A percentile compares a stretch with the other conserved stretches of the same genome.
Conservation (phyloP, 2,329 filamentous ascomycete genomes). For the Nannizziopsis barbatae region DNA sequence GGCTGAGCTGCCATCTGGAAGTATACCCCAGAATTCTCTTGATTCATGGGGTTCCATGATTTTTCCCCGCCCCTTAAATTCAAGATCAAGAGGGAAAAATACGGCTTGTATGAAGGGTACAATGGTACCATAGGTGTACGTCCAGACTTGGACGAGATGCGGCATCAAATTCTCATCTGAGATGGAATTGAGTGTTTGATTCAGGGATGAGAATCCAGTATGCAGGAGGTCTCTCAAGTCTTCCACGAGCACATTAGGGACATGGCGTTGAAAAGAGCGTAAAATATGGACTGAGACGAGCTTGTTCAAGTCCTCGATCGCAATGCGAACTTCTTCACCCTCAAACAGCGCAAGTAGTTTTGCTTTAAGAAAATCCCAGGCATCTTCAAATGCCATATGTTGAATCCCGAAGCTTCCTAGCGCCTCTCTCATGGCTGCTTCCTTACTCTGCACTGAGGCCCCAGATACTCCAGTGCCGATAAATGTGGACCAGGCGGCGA, state of each 20-base stretch:
- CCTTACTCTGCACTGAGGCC: slow-evolving; percentile 19
- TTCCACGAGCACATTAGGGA: slow-evolving; percentile 49
- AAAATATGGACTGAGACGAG: slow-evolving; percentile 52
- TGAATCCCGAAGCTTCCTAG: slow-evolving; percentile 49
- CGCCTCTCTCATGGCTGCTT: slow-evolving; percentile 32
- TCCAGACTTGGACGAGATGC: slow-evolving; percentile 84
- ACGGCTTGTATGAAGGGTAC: slow-evolving; percentile 91
- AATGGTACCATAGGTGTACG: slow-evolving; percentile 80
- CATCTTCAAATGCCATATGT: slow-evolving; percentile 57
- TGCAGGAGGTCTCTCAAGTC: slow-evolving; percentile 51
- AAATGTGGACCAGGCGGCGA: slow-evolving; percentile 22
- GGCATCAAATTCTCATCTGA: slow-evolving; percentile 83
- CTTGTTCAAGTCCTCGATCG: slow-evolving; percentile 55
- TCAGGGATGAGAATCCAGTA: slow-evolving; percentile 73
- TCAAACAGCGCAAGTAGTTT: slow-evolving; percentile 54
- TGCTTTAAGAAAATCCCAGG: slow-evolving; percentile 55
- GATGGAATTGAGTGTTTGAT: slow-evolving; percentile 66
- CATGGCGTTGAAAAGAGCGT: slow-evolving; percentile 50
- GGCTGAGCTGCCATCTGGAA: slow-evolving; percentile 39
- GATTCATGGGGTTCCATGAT: slow-evolving; percentile 70
- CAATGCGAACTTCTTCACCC: slow-evolving; percentile 52
- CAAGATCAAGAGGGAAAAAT: slow-evolving; percentile 82
- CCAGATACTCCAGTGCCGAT: slow-evolving; percentile 25
- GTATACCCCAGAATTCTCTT: slow-evolving; percentile 78
- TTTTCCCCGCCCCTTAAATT: slow-evolving; percentile 74